Base-by-base conservation (phyloP, 2,329 filamentous ascomycete species). In the Trichophaea hybrida region DNA sequence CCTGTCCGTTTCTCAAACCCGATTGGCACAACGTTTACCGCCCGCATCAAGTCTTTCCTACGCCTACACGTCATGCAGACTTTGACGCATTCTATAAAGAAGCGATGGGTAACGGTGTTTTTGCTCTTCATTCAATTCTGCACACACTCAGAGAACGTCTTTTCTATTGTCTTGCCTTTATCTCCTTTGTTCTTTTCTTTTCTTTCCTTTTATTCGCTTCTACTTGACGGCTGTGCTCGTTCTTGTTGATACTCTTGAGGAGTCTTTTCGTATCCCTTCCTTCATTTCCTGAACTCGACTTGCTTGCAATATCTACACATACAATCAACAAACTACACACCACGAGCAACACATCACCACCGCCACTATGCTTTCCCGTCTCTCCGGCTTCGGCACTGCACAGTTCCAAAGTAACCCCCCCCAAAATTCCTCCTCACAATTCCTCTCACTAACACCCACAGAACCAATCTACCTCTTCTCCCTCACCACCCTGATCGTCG, bases 401-500 rank as follows among this genome's bases (percentile, higher is more conserved):
- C 62, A 64, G 15, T 62, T 61, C 57, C 59, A 49, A 24, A 60
- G 60, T 62, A 59, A 2, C 53, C 38, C 38, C n/a, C 38, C n/a
- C 38, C 38, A 24, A 3, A 24, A 24, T 15, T 4, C 38, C 38
- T 43, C 38, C 38, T 10, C n/a, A 15, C 38, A 43, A 40, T 7
- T 4, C 38, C 38, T 4, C 38, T 2, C 38, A 43, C 38, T 43
- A 43, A 43, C 38, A 1, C 38, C 38, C 4, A 1, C 38, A 43
- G 38, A 15, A 10, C 66, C 66, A 4, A 55, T 68, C 49, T 65
- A 68, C 6, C 55, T 64, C 12, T 64, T 67, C 64, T 59, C 62
- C 46, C 13, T 66, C 31, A 55, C 66, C 6, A 53, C 59, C 32
- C 52, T 68, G 8, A 66, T 66, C 33, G 64, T 67, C 44, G 59